Base-by-base conservation (phyloP, 768 basidiomycete species). In the Lactifluus pinguis region DNA sequence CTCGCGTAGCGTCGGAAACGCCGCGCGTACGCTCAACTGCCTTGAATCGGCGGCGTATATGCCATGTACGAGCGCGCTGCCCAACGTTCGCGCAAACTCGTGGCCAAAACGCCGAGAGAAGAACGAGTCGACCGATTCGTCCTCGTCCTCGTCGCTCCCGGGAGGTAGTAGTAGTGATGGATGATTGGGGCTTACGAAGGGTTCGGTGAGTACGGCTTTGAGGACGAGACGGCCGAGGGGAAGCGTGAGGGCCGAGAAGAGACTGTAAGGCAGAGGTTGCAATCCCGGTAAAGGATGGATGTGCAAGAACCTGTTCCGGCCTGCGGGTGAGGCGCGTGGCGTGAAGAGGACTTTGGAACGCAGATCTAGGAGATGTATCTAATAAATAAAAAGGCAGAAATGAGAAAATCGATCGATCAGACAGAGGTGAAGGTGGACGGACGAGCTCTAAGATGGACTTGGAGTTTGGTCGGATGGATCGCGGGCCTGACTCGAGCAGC, bases 31-130 rank as follows among this genome's bases (percentile, higher is more conserved):
- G 60, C 89, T 91, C 17, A 98, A 73, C 44, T 75, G 67, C 2
- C 88, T 75, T 2, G 93, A 82, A 67, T 95, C 92, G 0, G 92
- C 83, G 1, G 92, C 93, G 69, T 98, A 98, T 57, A 98, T 89
- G 0, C 95, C 95, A 68, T 97, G 95, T 1, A 93, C 83, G 60
- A 97, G 75, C 0, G 95, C 87, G 38, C 79, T 91, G 69, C 45
- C 88, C 57, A 98, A 79, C 3, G 80, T 79, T 15, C 83, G 80
- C 1, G 95, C 92, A 66, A 95, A 81, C 2, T 77, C 72, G 6
- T 77, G 70, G 0, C 92, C 90, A 59, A 97, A 88, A 25, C 91
- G 77, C 13, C 90, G 79, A 0, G 80, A 70, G 57, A 98, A 69
- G 65, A 98, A 89, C 0, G 82, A 72, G 63, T 98, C 85, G 8